Conservation (phyloP, 1,284 basidiomycete genomes). For the Xanthoconium separans region DNA sequence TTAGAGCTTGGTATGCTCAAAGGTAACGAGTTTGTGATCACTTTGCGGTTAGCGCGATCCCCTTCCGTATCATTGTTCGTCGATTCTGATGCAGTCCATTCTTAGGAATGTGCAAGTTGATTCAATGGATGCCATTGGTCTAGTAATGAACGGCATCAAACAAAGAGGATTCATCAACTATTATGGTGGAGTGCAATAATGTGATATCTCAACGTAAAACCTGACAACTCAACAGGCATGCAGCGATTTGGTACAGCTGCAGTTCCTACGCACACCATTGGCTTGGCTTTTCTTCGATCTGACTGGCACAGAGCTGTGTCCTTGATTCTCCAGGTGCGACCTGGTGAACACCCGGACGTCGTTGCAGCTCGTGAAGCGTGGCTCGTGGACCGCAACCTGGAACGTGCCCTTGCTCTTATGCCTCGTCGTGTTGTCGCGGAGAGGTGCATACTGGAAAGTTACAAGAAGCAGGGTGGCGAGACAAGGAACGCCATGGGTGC, state of each 20-base stretch:
- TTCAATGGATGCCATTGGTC: slow-evolving; percentile 68
- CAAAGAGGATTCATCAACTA: slow-evolving; percentile 95
- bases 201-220: not conserved
- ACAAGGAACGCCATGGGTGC: slow-evolving; percentile 84
- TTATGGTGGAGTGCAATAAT: slow-evolving; percentile 61
- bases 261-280: slow-evolving; percentile 93
- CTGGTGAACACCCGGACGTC: slow-evolving; percentile 90
- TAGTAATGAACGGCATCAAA: slow-evolving; percentile 80
- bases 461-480: slow-evolving; percentile 76
- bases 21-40: slow-evolving; percentile 95
- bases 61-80: not conserved
- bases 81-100: slow-evolving; percentile 5
- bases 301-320: slow-evolving; percentile 88
- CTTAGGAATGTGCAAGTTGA: slow-evolving; percentile 80
- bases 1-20: slow-evolving; percentile 94
- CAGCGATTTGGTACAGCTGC: slow-evolving; percentile 98
- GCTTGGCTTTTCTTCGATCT: slow-evolving; percentile 82
- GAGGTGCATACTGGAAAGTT: slow-evolving; percentile 87
- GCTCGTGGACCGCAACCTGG: slow-evolving; percentile 75
- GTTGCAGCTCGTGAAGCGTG: slow-evolving; percentile 78
- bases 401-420: slow-evolving; percentile 78
- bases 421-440: slow-evolving; percentile 92
- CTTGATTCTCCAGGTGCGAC: slow-evolving; percentile 78
- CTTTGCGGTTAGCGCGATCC: slow-evolving; percentile 66
- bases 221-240: slow-evolving; percentile 66